Evolutionary conservation across 306 rosid species (phyloP).

Genomic region (Prunus persica): DNA sequence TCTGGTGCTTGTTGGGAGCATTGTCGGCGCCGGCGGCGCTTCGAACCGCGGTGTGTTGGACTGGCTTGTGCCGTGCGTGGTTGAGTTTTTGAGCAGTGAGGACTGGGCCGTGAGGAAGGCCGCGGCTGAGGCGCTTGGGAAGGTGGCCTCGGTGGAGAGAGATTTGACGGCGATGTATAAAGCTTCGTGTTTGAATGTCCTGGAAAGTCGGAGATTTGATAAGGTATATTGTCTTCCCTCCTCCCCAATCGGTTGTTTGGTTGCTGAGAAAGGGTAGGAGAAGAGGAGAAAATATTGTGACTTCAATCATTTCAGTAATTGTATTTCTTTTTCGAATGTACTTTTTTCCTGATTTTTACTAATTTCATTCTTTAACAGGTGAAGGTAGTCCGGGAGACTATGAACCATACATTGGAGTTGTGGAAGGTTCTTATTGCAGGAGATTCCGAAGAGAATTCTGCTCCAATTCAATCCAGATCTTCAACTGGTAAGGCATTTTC

Average conservation of each 20-base stretch:
- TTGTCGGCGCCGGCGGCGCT: constrained; percentile 71
- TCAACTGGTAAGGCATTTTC: constrained; percentile 44
- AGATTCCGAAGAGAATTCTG: constrained; percentile 35
- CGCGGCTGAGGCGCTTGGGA: constrained; percentile 75
- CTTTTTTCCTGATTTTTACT: neutral
- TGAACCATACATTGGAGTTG: constrained; percentile 72
- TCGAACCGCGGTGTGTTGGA: constrained; percentile 58
- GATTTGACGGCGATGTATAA: constrained; percentile 58
- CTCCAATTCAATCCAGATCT: constrained; percentile 45
- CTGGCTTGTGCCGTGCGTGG: constrained; percentile 77
- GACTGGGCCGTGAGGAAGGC: constrained; percentile 97
- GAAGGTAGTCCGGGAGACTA: constrained; percentile 83
- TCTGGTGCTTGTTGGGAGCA: constrained; percentile 66
- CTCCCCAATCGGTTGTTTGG: neutral
- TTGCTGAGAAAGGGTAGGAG: constrained; percentile 11
- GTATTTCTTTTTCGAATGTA: neutral
- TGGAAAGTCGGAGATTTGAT: constrained; percentile 88
- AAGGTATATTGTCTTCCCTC: constrained; percentile 45
- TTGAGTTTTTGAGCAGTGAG: constrained; percentile 65
- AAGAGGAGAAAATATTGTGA: neutral
- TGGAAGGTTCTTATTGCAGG: constrained; percentile 67
- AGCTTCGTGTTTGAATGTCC: constrained; percentile 58
- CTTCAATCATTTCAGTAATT: neutral
- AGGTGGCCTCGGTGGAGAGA: constrained; percentile 62
- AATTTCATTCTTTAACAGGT: constrained; percentile 46